These are phyloP conservation scores for Mollisia scopiformis DNA, from an alignment of 2,329 filamentous ascomycete genomes.

Conservation along the genomic window DNA sequence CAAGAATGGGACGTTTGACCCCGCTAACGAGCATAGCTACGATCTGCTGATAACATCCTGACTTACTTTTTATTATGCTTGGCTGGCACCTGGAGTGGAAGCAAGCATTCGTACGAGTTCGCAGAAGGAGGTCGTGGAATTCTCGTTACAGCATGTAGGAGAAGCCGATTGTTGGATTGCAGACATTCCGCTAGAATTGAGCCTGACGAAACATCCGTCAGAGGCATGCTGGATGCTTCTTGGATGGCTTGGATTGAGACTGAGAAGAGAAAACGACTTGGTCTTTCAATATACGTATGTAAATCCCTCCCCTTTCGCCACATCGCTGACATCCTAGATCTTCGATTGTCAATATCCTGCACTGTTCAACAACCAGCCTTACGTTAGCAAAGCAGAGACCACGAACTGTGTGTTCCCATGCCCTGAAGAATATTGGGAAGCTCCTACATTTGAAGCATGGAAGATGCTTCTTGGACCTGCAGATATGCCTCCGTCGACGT, in stretches of 20 bases:
- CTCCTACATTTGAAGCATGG: constrained; percentile 28
- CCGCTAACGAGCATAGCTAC: constrained; percentile 25
- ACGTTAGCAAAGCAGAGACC: constrained; percentile 34
- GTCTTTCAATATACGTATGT: constrained; percentile 34
- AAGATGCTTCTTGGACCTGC: constrained; percentile 27
- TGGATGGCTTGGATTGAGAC: constrained; percentile 36
- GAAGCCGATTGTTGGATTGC: constrained; percentile 33
- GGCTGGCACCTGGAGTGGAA: constrained; percentile 34
- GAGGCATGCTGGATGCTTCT: constrained; percentile 22
- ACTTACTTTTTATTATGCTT: constrained; percentile 34
- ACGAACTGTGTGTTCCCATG: constrained; percentile 36
- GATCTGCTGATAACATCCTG: constrained; percentile 31
- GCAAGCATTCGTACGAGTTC: constrained; percentile 34
- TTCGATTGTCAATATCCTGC: constrained; percentile 35
- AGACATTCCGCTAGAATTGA: constrained; percentile 25
- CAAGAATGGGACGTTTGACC: no score
- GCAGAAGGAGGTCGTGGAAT: constrained; percentile 33
- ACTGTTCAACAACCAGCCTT: constrained; percentile 35
- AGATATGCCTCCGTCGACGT: constrained; percentile 26
- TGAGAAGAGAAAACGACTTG: constrained; percentile 34
- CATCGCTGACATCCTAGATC: constrained; percentile 23
- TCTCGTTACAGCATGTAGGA: constrained; percentile 30
- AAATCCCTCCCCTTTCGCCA: not conserved
- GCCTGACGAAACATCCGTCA: constrained; percentile 19
- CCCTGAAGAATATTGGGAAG: constrained; percentile 30